A percentile compares a stretch with the other conserved stretches of the same genome.
Evolutionary conservation across 371 early-diverging fungal species (phyloP).

Genomic region (Rhizopus stolonifer): DNA sequence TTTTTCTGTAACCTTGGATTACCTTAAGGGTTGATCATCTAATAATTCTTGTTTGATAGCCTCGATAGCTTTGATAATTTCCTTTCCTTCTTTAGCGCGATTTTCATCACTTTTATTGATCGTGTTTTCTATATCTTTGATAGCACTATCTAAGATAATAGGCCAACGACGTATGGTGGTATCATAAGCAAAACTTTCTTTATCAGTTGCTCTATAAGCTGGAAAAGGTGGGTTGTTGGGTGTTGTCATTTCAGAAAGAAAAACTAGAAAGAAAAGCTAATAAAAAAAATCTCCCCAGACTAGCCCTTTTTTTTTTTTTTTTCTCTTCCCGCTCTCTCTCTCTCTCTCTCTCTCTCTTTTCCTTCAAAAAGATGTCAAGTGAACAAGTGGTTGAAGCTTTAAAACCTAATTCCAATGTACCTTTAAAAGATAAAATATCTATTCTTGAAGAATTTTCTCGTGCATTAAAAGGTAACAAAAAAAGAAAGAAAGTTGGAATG

Average conservation of each 20-base stretch:
- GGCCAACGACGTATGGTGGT: constrained; percentile 81
- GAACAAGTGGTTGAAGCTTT: constrained; percentile 26
- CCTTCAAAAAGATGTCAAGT: too few species aligned
- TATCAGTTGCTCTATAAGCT: constrained; percentile 64
- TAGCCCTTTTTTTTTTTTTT: too few species aligned
- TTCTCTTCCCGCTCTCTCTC: too few species aligned
- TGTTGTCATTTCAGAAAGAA: constrained; percentile 1
- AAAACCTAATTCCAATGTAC: constrained; percentile 15
- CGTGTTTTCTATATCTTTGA: constrained; percentile 60
- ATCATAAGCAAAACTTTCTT: constrained; percentile 74
- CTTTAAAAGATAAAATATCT: constrained; percentile 26
- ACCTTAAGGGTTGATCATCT: constrained; percentile 63
- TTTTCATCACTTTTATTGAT: constrained; percentile 26
- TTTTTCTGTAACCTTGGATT: constrained; percentile 7
- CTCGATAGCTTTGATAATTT: constrained; percentile 58
- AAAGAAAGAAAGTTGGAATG: not conserved
- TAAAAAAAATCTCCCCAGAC: too few species aligned
- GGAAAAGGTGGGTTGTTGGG: constrained; percentile 67
- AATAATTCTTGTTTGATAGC: constrained; percentile 69
- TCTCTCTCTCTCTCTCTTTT: too few species aligned
- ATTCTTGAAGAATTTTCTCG: constrained; percentile 30
- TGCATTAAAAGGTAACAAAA: constrained; percentile 28
- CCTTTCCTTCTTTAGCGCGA: constrained; percentile 60
- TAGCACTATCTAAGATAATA: constrained; percentile 76
- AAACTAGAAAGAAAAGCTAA: too few species aligned